Evolutionary conservation across 2,329 filamentous ascomycete genomes (phyloP).

Genomic region (Neonectria sp.): DNA sequence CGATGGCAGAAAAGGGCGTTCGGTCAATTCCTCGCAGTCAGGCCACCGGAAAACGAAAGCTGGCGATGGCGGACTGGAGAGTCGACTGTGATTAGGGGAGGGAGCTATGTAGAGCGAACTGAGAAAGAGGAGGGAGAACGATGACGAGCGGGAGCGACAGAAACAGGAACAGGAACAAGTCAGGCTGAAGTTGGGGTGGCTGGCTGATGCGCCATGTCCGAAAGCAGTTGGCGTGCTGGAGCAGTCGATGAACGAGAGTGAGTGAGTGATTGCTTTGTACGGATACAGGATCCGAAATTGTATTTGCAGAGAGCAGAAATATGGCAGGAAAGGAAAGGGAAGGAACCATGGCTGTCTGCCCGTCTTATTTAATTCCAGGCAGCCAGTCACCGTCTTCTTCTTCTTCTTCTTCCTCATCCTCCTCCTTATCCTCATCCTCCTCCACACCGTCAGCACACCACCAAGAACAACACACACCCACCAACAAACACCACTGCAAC

Average conservation of each 20-base stretch:
- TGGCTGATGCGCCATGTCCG: slow-evolving; percentile 7
- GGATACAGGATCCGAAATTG: background rate
- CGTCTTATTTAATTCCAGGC: background rate
- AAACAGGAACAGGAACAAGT: background rate
- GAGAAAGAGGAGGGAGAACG: background rate
- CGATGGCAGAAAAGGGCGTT: background rate
- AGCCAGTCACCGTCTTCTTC: background rate
- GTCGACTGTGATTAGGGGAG: background rate
- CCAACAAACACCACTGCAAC: background rate
- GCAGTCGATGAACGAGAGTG: slow-evolving; percentile 15
- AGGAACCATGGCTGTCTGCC: background rate
- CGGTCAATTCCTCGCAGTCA: background rate
- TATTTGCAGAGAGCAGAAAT: background rate
- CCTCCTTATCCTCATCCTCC: background rate
- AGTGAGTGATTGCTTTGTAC: background rate
- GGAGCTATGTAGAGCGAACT: too few relatives aligned
- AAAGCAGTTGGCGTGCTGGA: slow-evolving; percentile 17
- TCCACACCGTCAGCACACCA: background rate
- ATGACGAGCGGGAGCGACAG: background rate
- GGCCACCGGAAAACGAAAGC: background rate
- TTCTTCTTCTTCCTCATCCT: background rate
- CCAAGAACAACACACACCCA: background rate
- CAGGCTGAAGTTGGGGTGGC: slow-evolving; percentile 12
- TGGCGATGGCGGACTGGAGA: background rate
- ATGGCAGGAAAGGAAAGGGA: background rate